Conservation (phyloP, 768 basidiomycete species). For the Tephrocybe sp. region DNA sequence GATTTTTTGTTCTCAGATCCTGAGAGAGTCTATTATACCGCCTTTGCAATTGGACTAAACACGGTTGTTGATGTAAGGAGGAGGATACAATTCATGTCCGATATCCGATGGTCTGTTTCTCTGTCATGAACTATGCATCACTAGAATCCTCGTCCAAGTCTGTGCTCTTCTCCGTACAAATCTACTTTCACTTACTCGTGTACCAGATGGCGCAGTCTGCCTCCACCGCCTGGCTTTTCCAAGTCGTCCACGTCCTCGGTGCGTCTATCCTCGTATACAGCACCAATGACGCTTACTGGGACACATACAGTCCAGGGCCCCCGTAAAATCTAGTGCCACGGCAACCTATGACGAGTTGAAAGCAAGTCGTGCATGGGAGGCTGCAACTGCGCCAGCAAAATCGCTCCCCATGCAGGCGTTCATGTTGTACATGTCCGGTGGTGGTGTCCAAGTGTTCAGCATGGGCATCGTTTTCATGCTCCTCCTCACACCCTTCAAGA, state of each 20-base stretch:
- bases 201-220: constrained; percentile 60
- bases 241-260: constrained; percentile 39
- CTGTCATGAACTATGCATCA: constrained; percentile 37
- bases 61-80: no score
- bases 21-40: background rate
- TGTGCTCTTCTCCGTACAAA: background rate
- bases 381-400: constrained; percentile 84
- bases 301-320: constrained; percentile 40
- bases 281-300: background rate
- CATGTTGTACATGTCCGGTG: constrained; percentile 98
- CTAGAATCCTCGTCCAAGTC: constrained; percentile 42
- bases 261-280: constrained; percentile 12
- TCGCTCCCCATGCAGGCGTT: constrained; percentile 95
- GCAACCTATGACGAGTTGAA: constrained; percentile 67
- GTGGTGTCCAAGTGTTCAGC: constrained; percentile 94
- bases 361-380: constrained; percentile 81
- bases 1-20: background rate
- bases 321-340: constrained; percentile 32
- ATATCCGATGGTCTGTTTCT: constrained; percentile 10
- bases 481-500: constrained; percentile 83
- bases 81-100: constrained; percentile 6
- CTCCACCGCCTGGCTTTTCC: constrained; percentile 70
- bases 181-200: background rate
- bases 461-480: constrained; percentile 97
- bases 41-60: no score